Conservation (phyloP, 108 stramenopile genomes). For the Fistulifera solaris region DNA sequence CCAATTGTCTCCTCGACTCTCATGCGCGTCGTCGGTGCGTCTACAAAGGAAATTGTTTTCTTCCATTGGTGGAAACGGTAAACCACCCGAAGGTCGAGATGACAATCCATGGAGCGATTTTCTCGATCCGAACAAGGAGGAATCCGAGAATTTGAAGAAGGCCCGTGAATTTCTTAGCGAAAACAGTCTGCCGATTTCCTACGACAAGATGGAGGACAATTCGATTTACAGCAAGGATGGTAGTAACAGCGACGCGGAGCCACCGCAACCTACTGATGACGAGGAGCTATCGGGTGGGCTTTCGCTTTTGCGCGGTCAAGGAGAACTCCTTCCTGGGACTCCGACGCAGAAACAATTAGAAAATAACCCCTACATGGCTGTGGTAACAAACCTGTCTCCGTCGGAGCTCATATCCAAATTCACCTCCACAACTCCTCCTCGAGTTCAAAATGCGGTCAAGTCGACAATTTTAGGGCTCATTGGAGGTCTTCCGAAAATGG, state of each 20-base stretch:
- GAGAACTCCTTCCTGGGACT: neutral
- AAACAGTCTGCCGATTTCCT: constrained; percentile 39
- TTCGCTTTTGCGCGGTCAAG: neutral
- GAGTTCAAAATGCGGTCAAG: constrained; percentile 87
- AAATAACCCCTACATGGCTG: constrained; percentile 69
- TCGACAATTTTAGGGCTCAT: constrained; percentile 83
- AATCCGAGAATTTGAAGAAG: constrained; percentile 37
- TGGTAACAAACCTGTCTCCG: constrained; percentile 63
- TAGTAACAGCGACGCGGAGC: neutral
- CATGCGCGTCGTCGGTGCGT: too few species aligned
- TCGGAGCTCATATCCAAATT: constrained; percentile 77
- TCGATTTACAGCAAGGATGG: neutral
- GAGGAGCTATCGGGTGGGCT: neutral
- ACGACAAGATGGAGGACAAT: constrained; percentile 8
- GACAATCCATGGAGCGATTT: constrained; percentile 12
- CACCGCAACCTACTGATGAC: neutral
- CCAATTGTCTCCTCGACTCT: too few species aligned
- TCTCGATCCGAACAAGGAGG: constrained; percentile 20
- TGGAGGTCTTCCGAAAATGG: constrained; percentile 82
- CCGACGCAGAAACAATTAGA: constrained; percentile 18
- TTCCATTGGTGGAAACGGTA: too few species aligned
- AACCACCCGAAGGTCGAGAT: too few species aligned
- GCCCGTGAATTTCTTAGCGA: constrained; percentile 48
- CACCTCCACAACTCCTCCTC: constrained; percentile 61
- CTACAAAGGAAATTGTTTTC: too few species aligned